Base-by-base conservation (phyloP, 768 basidiomycete species). In the Rhizopogon vesiculosus region DNA sequence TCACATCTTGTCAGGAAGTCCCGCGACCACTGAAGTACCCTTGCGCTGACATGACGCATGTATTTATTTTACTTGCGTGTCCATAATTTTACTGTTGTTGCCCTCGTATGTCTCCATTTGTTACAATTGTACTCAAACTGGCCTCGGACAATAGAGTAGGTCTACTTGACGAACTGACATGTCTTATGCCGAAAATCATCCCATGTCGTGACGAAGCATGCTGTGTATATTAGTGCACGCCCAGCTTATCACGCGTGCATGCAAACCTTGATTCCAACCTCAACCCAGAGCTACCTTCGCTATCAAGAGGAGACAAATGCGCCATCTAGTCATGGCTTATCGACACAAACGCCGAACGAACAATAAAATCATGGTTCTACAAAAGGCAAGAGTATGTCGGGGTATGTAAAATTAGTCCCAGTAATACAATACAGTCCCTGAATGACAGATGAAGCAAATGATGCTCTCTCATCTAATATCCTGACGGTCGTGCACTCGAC, bases 11-110 rank as follows among this genome's bases (percentile, higher is more conserved):
- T 62, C 65, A 92, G 90, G 74, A 92, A 92, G 84, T 87, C 90
- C 70, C 85, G 90, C 74, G 91, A 93, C 76, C 90, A 92, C 76
- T 93, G 79, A 91, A 69, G 74, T 82, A 15, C 70, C 79, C 40
- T 70, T 83, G 49, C 50, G 54, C 19, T 54, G 45, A 50, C 53
- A 50, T 54, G 45, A 31, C 15, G 15, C 39, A 56, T 33, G 51
- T 29, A 13, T 16, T 38, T 38, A 15, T 49, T 12, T 35, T 16
- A 33, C 19, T 49, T 15, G 33, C 10, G 18, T 42, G 8, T 18
- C 42, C 42, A 19, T 49, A 49, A 19, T 35, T 38, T 22, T 16
- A 22, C 33, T 49, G 46, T 15, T 35, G 33, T 38, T 38, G 12
- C 12, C 33, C 33, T 22, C 22, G 33, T 38, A 48, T 18, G 31